Base-by-base conservation (phyloP, 371 early-diverging fungal species). In the Mortierella sp. region DNA sequence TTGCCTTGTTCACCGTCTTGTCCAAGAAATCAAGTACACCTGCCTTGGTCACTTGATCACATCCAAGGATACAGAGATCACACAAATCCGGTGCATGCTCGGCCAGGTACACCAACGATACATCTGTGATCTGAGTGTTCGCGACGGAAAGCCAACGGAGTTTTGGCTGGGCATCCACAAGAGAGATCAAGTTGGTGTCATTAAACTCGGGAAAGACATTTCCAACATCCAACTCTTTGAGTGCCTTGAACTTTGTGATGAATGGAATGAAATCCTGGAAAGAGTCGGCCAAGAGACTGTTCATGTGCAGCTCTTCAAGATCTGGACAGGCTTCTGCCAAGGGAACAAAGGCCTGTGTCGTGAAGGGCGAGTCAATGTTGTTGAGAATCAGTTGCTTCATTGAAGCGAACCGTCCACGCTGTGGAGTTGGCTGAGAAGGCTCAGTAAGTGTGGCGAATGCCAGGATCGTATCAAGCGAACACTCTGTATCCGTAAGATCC, bases 201-300 rank as follows among this genome's bases (percentile, higher is more conserved):
- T 62, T 46, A 29, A 79, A 69, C 30, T 79, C 79, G 5, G 73
- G 73, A 28, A 79, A 79, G n/a, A 70, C 69, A n/a, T 79, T 79
- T 48, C 79, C 79, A 25, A 79, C 69, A 19, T 79, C 79, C 23
- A 79, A 58, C 50, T 79, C 79, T 23, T 19, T 45, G 12, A 79
- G 47, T 19, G 51, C 46, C 15, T 47, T 47, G 51, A 62, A 72
- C 67, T 72, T 72, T 46, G 57, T 18, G 14, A 79, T 59, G 59
- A 79, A 79, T 16, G 30, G 68, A 1, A 50, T 19, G 29, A 72
- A 79, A 18, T 79, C 79, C 25, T 64, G 66, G 25, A 69, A 79
- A 15, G 79, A 59, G 21, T 79, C 79, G 18, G 79, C 79, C 29
- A 79, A 47, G 11, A 79, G 69, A 46, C 79, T 79, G 51, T 79